Evolutionary conservation across 2,329 filamentous ascomycete genomes (phyloP), one percentile per base, ranked within the genome.

Genomic region (Magnaporthiopsis rhizophila): DNA sequence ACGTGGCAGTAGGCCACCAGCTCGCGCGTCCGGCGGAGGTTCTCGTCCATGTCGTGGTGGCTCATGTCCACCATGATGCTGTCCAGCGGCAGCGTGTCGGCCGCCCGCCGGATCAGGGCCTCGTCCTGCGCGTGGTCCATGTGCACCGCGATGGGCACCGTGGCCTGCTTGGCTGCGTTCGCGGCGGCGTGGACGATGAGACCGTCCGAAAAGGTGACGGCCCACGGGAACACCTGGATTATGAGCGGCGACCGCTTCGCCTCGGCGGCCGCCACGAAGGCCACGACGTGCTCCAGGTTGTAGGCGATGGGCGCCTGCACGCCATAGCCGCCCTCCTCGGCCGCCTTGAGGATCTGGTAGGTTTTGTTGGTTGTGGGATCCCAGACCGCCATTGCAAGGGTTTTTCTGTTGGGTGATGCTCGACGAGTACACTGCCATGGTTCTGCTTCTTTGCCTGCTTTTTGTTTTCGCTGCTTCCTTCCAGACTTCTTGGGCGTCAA

Each of bases 41-140:
- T 90, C 77, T 89, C 86, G 65, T 81, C 86, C 69, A 86, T 86
- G 65, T 88, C 86, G 72, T 88, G 87, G 72, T 89, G 87, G 67
- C 80, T 84, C 87, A 90, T 90, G 74, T 90, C 87, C 18, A 89
- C 84, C 87, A 90, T 89, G 73, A 91, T 90, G 67, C 82, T 85
- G 74, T 91, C 88, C 69, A 90, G 90, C 3, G 78, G 79, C 59
- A 84, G 76, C 6, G 78, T 75, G 65, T 81, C 78, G 0, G 84
- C 83, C 0, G 84, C 84, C 1, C 74, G 74, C 7, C 79, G 79
- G 68, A 87, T 85, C 77, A 88, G 85, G 38, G 86, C 84, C 67
- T 85, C 85, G 3, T 85, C 83, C 74, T 89, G 86, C 36, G 84
- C 84, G 74, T 89, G 86, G 77, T 89, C 86, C 70, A 89, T 82